Percentiles rank a stretch among this genome's conserved stretches.
phyloP scores from a whole-genome alignment of 1,139 yeast species.

The Blastobotrys capitulatus region DNA sequence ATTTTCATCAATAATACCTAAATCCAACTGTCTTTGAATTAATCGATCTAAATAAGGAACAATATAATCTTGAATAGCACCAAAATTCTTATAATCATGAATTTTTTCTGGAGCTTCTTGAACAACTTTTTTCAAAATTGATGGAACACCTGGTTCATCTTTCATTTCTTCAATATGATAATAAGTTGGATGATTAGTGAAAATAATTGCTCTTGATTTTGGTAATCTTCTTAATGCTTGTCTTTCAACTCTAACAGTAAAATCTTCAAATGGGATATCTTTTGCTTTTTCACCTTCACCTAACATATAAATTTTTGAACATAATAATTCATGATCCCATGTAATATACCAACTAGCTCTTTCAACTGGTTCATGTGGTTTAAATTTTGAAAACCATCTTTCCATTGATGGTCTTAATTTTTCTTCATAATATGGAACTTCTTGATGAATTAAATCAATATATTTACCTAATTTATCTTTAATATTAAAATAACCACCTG shows the following conservation, averaged over 20 bases:
- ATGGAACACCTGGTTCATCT: conserved; percentile 70
- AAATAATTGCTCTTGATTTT: conserved; percentile 51
- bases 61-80: conserved; percentile 52
- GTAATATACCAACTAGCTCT: conserved; percentile 73
- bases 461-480: conserved; percentile 53
- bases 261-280: conserved; percentile 24
- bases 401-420: conserved; percentile 70
- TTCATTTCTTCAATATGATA: conserved; percentile 71
- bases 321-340: conserved; percentile 60
- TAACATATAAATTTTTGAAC: conserved; percentile 31
- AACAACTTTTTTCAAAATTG: conserved; percentile 54
- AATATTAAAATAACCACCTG: conserved; percentile 70
- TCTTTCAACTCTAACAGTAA: conserved; percentile 55
- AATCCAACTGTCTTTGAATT: conserved; percentile 51
- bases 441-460: conserved; percentile 59
- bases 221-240: conserved; percentile 67
- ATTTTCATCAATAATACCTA: conserved; percentile 50
- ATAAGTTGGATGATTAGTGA: conserved; percentile 64
- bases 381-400: conserved; percentile 60
- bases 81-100: conserved; percentile 57
- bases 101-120: conserved; percentile 64
- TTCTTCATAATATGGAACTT: conserved; percentile 66
- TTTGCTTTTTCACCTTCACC: conserved; percentile 37
- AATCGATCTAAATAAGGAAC: conserved; percentile 51
- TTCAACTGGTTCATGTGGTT: conserved; percentile 57